These are phyloP conservation scores for Mortierella sp. DNA, from an alignment of 371 early-diverging fungal species.

Conservation along the genomic window DNA sequence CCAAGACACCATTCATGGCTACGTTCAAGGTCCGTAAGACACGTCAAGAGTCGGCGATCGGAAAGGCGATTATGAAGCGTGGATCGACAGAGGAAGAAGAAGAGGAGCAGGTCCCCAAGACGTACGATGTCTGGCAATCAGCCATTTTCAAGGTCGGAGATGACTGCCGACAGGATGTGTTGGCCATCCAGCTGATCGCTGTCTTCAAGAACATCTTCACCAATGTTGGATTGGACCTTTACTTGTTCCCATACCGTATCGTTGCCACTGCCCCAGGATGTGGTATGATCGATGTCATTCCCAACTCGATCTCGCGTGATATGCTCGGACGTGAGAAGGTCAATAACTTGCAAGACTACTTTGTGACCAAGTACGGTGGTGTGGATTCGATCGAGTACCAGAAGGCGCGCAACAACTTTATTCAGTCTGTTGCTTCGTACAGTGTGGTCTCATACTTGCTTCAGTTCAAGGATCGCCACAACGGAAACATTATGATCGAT, in stretches of 20 bases:
- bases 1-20: slow-evolving; percentile 99
- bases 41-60: slow-evolving; percentile 58
- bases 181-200: slow-evolving; percentile 97
- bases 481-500: slow-evolving; percentile 99
- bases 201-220: slow-evolving; percentile 97
- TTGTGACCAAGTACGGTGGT: slow-evolving; percentile 92
- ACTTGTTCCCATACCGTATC: slow-evolving; percentile 97
- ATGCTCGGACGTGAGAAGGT: slow-evolving; percentile 98
- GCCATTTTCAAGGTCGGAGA: slow-evolving; percentile 99
- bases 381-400: slow-evolving; percentile 91
- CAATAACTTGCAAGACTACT: slow-evolving; percentile 96
- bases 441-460: slow-evolving; percentile 96
- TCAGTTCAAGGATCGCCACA: slow-evolving; percentile 99
- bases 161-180: slow-evolving; percentile 98
- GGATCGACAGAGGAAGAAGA: slow-evolving; percentile 53
- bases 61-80: slow-evolving; percentile 61
- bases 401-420: slow-evolving; percentile 94
- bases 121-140: slow-evolving; percentile 72
- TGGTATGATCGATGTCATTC: slow-evolving; percentile 99
- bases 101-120: slow-evolving; percentile 33
- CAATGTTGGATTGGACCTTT: slow-evolving; percentile 91
- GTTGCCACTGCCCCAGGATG: slow-evolving; percentile 98
- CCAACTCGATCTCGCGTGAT: slow-evolving; percentile 97
- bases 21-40: slow-evolving; percentile 91
- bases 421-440: slow-evolving; percentile 97